A percentile compares a stretch with the other conserved stretches of the same genome.
Evolutionary conservation across 495 filamentous ascomycete genomes (phyloP).

Genomic region (Patellaria atrata): DNA sequence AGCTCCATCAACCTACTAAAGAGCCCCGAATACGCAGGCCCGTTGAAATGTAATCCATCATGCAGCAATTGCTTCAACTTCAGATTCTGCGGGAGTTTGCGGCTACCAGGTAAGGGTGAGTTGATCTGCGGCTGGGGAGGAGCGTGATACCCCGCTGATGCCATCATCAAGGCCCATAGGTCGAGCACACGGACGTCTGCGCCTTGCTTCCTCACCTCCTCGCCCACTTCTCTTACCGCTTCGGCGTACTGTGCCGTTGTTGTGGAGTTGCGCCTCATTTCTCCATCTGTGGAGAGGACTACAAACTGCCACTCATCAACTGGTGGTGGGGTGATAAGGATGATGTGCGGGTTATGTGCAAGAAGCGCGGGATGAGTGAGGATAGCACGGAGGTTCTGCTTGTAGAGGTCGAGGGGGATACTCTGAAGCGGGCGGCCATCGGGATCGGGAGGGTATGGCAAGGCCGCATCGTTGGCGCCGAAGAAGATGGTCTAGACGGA

Average conservation of each 20-base stretch:
- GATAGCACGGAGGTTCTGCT: slow-evolving; percentile 53
- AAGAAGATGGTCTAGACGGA: slow-evolving; percentile 57
- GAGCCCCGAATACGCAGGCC: slow-evolving; percentile 43
- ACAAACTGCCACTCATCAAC: slow-evolving; percentile 59
- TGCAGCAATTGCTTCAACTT: slow-evolving; percentile 37
- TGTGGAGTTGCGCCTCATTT: slow-evolving; percentile 37
- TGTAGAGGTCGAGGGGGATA: slow-evolving; percentile 58
- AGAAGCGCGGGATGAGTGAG: slow-evolving; percentile 50
- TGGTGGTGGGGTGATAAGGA: slow-evolving; percentile 67
- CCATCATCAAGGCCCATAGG: slow-evolving; percentile 67
- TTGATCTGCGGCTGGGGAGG: slow-evolving; percentile 19
- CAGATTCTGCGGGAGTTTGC: slow-evolving; percentile 25
- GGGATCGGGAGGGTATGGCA: no score
- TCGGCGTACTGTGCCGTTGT: slow-evolving; percentile 55
- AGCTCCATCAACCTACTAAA: slow-evolving; percentile 40
- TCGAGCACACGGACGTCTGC: slow-evolving; percentile 61
- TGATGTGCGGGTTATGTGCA: slow-evolving; percentile 56
- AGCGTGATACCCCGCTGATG: no score
- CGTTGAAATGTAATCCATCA: slow-evolving; percentile 55
- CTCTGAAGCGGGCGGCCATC: slow-evolving; percentile 45
- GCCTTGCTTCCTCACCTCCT: slow-evolving; percentile 40
- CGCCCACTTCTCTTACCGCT: slow-evolving; percentile 49
- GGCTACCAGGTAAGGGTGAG: no score
- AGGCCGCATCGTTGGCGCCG: slow-evolving; percentile 71
- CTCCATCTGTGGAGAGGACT: slow-evolving; percentile 36